A percentile compares a stretch with the other conserved stretches of the same genome.
phyloP scores from a whole-genome alignment of 1,139 yeast species.

The Suhomyces maxii region DNA sequence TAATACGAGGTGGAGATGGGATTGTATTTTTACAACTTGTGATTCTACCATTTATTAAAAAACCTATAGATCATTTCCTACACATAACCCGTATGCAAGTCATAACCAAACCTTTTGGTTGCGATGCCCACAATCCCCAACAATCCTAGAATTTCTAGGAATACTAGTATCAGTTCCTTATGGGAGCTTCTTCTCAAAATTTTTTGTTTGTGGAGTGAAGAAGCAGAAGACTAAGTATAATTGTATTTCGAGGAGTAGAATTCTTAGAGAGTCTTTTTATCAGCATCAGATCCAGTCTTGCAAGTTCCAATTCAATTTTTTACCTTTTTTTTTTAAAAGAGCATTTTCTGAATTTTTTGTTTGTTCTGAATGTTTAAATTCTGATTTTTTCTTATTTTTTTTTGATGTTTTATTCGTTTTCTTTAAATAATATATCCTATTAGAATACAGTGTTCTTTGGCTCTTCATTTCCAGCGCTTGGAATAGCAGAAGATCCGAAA shows the following conservation, averaged over 20 bases:
- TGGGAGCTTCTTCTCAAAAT: too few relatives aligned
- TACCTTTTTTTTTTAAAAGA: too few relatives aligned
- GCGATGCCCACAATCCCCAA: not conserved
- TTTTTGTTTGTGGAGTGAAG: too few relatives aligned
- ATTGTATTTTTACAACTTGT: not conserved
- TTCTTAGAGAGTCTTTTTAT: not conserved
- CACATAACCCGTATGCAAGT: slow-evolving; percentile 8
- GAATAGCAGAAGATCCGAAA: slow-evolving; percentile 21
- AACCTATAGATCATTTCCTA: slow-evolving; percentile 4
- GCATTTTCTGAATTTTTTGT: too few relatives aligned
- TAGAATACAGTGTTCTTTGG: slow-evolving; percentile 36
- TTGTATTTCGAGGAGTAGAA: too few relatives aligned
- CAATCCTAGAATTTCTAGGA: not conserved
- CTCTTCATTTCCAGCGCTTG: slow-evolving; percentile 21
- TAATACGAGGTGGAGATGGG: too few relatives aligned
- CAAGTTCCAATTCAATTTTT: not conserved
- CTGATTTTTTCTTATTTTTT: not conserved
- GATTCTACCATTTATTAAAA: slow-evolving; percentile 4
- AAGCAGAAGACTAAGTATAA: too few relatives aligned
- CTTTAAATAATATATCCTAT: not conserved
- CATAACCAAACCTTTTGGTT: not conserved
- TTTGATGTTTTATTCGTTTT: not conserved
- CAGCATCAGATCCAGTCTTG: not conserved
- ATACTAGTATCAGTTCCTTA: not conserved
- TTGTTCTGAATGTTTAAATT: not conserved